These are phyloP conservation scores for Plectranthus barbatus DNA, from an alignment of 257 asterid species.

Conservation along the genomic window DNA sequence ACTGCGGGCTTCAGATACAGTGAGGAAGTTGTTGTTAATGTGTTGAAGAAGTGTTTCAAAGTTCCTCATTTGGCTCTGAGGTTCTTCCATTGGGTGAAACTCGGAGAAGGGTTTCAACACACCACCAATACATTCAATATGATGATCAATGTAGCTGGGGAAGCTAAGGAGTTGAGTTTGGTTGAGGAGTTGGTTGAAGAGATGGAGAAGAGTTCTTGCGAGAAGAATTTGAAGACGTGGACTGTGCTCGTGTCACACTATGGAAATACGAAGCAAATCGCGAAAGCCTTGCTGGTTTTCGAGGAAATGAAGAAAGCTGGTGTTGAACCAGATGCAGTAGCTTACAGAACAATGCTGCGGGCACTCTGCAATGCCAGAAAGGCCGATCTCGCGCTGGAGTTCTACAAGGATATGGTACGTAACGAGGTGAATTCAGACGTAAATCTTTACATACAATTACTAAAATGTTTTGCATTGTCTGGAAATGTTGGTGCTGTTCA, in stretches of 20 bases:
- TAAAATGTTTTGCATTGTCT: slow-evolving; percentile 53
- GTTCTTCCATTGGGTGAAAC: slow-evolving; percentile 69
- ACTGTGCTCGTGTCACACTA: slow-evolving; percentile 48
- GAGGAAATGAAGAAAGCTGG: slow-evolving; percentile 68
- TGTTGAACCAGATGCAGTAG: slow-evolving; percentile 44
- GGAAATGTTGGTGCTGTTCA: slow-evolving; percentile 42
- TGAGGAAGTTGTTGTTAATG: slow-evolving; percentile 61
- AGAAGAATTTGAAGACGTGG: slow-evolving; percentile 67
- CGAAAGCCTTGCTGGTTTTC: slow-evolving; percentile 54
- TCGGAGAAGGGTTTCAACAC: slow-evolving; percentile 40
- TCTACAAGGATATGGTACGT: slow-evolving; percentile 59
- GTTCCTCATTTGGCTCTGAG: slow-evolving; percentile 68
- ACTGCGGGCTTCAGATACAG: slow-evolving; percentile 28
- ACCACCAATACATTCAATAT: slow-evolving; percentile 41
- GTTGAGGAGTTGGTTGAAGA: slow-evolving; percentile 53
- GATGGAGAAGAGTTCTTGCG: slow-evolving; percentile 48
- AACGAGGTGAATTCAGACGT: slow-evolving; percentile 38
- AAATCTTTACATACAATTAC: slow-evolving; percentile 32
- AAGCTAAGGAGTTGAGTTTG: slow-evolving; percentile 41
- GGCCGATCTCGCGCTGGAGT: slow-evolving; percentile 63
- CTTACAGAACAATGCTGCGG: slow-evolving; percentile 42
- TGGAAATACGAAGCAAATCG: slow-evolving; percentile 48
- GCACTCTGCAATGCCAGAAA: slow-evolving; percentile 49
- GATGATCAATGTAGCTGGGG: slow-evolving; percentile 59
- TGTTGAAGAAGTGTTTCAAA: slow-evolving; percentile 76